Base-by-base conservation (phyloP, 257 asterid genomes). In the Verbascum thapsus region DNA sequence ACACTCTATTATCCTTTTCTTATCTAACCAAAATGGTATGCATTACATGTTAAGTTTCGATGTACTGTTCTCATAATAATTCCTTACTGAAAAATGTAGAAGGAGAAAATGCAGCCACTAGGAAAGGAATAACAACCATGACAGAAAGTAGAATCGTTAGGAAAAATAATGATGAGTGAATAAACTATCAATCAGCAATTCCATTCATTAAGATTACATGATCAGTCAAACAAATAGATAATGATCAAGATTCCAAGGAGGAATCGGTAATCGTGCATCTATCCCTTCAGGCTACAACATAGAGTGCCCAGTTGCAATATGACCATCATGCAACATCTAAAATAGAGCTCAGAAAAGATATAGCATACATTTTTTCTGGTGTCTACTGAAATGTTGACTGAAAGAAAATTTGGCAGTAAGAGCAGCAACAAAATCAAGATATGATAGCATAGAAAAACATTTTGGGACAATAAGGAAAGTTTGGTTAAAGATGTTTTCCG, bases 181-280 rank as follows among this genome's bases (percentile, higher is more conserved):
- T 20, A 40, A 20, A 37, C 38, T 38, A n/a, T 32, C 17, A 19
- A 10, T 9, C 30, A 19, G 51, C 19, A 38, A 35, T 40, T 35
- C 23, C 50, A 50, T 11, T 10, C 35, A 26, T 11, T 7, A 43
- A 23, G 4, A 47, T 10, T 5, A 26, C 37, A 48, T 12, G 18
- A 12, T 45, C 10, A 9, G 16, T 58, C 49, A 50, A 49, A 16
- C 58, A 35, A 39, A 40, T 58, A 38, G 50, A 58, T 10, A 58
- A 39, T 39, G 5, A 40, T 18, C 34, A 58, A 39, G 12, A 19
- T 32, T 19, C 38, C 32, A 9, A 16, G 3, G 34, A 38, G 49
- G 47, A 38, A 44, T 39, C 11, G 4, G 35, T 35, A 58, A 19
- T 11, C 10, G 5, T 10, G 35, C 13, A 19, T 37, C 11, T 34